Evolutionary conservation across 768 basidiomycete species (phyloP), one percentile per base, ranked within the genome.

Genomic region (Boletus reticulatus): DNA sequence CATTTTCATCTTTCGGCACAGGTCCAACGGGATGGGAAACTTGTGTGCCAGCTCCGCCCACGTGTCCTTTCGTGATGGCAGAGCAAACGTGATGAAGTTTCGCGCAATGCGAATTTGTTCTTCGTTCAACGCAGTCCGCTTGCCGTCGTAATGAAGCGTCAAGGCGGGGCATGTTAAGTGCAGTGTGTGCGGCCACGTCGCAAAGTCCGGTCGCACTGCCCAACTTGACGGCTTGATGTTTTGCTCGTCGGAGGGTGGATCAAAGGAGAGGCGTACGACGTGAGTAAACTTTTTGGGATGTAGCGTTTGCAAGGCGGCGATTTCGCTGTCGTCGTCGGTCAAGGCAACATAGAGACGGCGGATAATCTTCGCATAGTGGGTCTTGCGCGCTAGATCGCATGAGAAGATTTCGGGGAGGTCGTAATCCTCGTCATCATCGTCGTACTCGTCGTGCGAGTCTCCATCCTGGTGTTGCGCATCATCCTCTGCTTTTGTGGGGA

Each of bases 301-400:
- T n/a, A n/a, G n/a, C n/a, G n/a, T n/a, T n/a, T n/a, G n/a, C n/a
- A n/a, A n/a, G n/a, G n/a, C n/a, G n/a, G n/a, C n/a, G n/a, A n/a
- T n/a, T n/a, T n/a, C n/a, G 29, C 50, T 10, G 31, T 50, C 49
- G 29, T 58, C 27, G 36, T 58, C 49, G 13, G 49, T 37, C 10
- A 58, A 6, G 27, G 54, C 54, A 29, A 51, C 2, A 29, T 50
- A 58, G 19, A 56, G 14, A 7, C 32, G 24, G 2, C 16, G 7
- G 32, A 45, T 17, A 20, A 55, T 24, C 53, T 24, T 46, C 22
- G 50, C 47, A 42, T 41, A 1, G 19, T 34, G 34, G 17, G 54
- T 43, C 41, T 58, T 56, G 29, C 13, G 34, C 2, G 22, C 45
- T 3, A 48, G 38, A 19, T 38, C 54, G 36, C 17, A 43, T 3